phyloP scores from a whole-genome alignment of 2,329 filamentous ascomycete genomes.

The Colletotrichum sp. region DNA sequence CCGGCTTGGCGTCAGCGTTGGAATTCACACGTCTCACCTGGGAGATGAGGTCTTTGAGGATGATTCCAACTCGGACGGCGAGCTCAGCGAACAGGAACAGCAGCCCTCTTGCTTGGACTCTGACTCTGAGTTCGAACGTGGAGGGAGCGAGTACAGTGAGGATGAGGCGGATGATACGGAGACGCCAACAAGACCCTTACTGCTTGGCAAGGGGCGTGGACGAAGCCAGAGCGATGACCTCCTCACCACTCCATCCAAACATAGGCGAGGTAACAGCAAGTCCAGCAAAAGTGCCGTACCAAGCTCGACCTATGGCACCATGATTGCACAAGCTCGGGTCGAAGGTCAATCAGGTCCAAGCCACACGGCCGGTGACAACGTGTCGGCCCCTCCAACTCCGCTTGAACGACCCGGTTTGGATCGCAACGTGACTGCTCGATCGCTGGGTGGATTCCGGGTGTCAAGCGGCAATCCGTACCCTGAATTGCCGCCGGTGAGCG shows the following conservation, averaged over 20 bases:
- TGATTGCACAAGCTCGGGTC: conserved; percentile 17
- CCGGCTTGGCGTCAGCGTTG: conserved; percentile 69
- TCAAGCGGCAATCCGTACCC: conserved; percentile 11
- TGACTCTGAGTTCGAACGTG: conserved; percentile 36
- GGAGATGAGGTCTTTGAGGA: conserved; percentile 63
- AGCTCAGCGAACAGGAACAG: conserved; percentile 45
- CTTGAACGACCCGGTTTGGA: conserved; percentile 10
- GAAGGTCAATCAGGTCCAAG: conserved; percentile 13
- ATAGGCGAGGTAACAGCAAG: conserved; percentile 9
- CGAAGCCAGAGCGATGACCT: conserved; percentile 21
- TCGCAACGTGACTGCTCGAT: conserved; percentile 15
- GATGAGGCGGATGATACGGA: conserved; percentile 25
- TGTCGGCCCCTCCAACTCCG: conserved; percentile 14
- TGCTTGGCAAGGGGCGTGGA: conserved; percentile 20
- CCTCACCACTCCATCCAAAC: conserved; percentile 6
- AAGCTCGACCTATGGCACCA: conserved; percentile 28
- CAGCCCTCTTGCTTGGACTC: conserved; percentile 30
- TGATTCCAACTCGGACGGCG: conserved; percentile 33
- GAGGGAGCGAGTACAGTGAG: conserved; percentile 34
- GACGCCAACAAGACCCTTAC: conserved; percentile 12
- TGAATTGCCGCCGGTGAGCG: neutral
- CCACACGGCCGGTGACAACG: neutral
- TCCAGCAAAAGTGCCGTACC: conserved; percentile 5
- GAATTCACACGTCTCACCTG: conserved; percentile 78
- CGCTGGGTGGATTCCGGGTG: conserved; percentile 4